Base-by-base conservation (phyloP, 768 basidiomycete species). In the Tylopilus plumbeoviolaceoides region DNA sequence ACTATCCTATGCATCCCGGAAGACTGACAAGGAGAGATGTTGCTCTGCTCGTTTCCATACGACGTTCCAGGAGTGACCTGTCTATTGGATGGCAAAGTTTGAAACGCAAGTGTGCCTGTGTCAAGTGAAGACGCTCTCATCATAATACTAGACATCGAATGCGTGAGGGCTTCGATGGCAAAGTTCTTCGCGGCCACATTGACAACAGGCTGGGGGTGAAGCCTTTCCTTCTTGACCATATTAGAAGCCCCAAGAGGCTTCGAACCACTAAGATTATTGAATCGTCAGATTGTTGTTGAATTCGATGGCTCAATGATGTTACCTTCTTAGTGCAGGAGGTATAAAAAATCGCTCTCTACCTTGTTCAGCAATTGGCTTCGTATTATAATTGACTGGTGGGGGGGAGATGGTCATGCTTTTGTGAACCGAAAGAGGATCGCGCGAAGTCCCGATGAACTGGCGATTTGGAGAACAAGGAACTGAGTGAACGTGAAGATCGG, bases 101-200 rank as follows among this genome's bases (percentile, higher is more conserved):
- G 57, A 45, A 53, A 39, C 31, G 31, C 39, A 39, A 41, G 47
- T 46, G 30, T n/a, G 23, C 44, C 28, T 25, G 25, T 36, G 42
- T 44, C 28, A 21, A 35, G 41, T 15, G 55, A 28, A 7, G 21
- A 12, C 30, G 38, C 30, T 44, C 28, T 10, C 48, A 39, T 47
- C 44, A 54, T 50, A 20, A 54, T 50, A 20, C 54, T 44, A 48
- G 55, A 54, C 52, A 58, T 52, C 4, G 55, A 54, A 39, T 23
- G 41, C 4, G 49, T 51, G 45, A 60, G 50, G 40, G 40, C 7
- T 33, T 54, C 49, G n/a, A 50, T 27, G 36, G 12, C n/a, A 23
- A 28, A 11, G 28, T 27, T 23, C 44, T 52, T 38, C 35, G 21
- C 45, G 20, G 41, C 14, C 44, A 35, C 42, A 46, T 31, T 31